Evolutionary conservation across 768 basidiomycete genomes (phyloP).

Genomic region (Lactarius hengduanensis): DNA sequence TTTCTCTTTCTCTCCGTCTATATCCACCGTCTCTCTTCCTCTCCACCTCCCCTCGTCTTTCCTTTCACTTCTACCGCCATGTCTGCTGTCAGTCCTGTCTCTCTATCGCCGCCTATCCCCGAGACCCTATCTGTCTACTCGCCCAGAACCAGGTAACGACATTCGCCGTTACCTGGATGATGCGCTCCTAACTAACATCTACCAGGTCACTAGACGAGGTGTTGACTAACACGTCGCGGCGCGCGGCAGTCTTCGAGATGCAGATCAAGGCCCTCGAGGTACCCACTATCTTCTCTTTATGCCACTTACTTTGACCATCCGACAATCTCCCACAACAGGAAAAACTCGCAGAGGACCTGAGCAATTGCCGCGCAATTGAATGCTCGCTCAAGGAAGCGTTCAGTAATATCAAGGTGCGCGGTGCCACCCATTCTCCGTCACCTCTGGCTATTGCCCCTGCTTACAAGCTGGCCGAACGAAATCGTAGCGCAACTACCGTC

Average conservation of each 20-base stretch:
- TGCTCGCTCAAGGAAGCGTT: constrained; percentile 65
- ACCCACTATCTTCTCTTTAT: background rate
- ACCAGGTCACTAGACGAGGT: background rate
- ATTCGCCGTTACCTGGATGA: background rate
- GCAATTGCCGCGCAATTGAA: constrained; percentile 74
- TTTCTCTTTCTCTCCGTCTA: background rate
- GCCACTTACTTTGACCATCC: background rate
- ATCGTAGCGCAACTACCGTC: constrained; percentile 53
- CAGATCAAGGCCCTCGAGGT: constrained; percentile 25
- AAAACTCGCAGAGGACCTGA: constrained; percentile 65
- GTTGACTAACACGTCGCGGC: constrained; percentile 12
- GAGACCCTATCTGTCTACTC: background rate
- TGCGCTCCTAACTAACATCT: background rate
- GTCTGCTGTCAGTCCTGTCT: background rate
- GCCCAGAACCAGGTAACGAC: constrained; percentile 7
- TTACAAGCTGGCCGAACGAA: constrained; percentile 1
- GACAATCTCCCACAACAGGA: constrained; percentile 41
- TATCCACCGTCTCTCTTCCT: too few species aligned
- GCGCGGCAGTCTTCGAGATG: constrained; percentile 16
- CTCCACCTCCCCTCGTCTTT: background rate
- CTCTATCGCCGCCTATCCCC: background rate
- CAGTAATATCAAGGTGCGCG: constrained; percentile 54
- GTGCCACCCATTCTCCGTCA: constrained; percentile 11
- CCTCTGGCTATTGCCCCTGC: constrained; percentile 1
- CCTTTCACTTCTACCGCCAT: constrained; percentile 1